These are phyloP conservation scores for Hondaea fermentalgiana DNA, from an alignment of 108 stramenopile genomes.

Conservation along the genomic window DNA sequence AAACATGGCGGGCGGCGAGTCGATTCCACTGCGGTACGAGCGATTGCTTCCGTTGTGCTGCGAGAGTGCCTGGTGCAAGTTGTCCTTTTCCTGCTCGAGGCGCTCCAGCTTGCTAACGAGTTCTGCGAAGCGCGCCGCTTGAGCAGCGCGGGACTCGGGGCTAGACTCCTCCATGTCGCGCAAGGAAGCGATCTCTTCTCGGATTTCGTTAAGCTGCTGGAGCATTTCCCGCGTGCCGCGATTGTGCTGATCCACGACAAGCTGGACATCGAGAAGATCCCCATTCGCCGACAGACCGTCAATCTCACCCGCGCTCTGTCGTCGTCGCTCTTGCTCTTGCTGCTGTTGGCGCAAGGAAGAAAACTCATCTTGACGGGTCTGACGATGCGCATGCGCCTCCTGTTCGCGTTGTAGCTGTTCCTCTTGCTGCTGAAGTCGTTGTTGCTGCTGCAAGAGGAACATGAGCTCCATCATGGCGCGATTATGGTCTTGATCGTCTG, in stretches of 20 bases:
- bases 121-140: neutral
- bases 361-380: neutral
- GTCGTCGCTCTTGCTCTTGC: neutral
- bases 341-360: neutral
- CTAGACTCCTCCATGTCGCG: neutral
- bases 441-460: neutral
- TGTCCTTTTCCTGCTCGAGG: neutral
- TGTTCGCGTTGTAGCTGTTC: neutral
- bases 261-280: neutral
- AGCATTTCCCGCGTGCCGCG: neutral
- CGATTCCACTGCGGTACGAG: neutral
- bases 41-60: neutral
- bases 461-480: neutral
- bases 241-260: neutral
- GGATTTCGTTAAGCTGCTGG: neutral
- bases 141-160: neutral
- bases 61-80: neutral
- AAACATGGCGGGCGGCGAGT: neutral
- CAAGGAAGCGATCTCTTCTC: neutral
- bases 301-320: neutral
- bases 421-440: neutral
- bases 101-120: neutral
- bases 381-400: neutral
- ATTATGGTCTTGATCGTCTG: neutral
- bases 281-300: neutral